phyloP scores from a whole-genome alignment of 257 asterid species.

The Jacaranda copaia region DNA sequence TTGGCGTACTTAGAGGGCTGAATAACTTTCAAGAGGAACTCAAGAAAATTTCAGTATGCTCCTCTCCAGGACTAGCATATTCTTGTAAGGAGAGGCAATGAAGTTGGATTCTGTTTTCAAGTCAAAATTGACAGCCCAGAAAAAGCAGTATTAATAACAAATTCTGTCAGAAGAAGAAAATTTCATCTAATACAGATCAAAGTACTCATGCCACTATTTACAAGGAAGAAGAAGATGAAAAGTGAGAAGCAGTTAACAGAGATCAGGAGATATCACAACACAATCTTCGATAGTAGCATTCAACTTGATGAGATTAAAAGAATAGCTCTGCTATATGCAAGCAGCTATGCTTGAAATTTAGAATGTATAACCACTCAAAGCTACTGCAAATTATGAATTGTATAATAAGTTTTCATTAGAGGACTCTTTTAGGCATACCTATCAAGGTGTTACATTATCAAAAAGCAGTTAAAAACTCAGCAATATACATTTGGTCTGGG shows the following conservation, averaged over 20 bases:
- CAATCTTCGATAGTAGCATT: not conserved
- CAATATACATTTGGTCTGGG: not conserved
- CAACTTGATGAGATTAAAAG: not conserved
- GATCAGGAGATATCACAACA: slow-evolving; percentile 13
- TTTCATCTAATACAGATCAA: not conserved
- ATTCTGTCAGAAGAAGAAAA: not conserved
- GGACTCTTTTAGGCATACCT: slow-evolving; percentile 1
- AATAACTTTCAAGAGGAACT: not conserved
- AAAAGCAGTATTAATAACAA: not conserved
- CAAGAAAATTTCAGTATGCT: not conserved
- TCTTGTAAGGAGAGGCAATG: not conserved
- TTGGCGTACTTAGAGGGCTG: not conserved
- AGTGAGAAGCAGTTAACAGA: slow-evolving; percentile 1
- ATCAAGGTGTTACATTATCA: slow-evolving; percentile 15
- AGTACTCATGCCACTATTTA: not conserved
- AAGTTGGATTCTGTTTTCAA: not conserved
- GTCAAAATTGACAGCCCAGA: slow-evolving; percentile 2
- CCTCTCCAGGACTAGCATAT: slow-evolving; percentile 1
- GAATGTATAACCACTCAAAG: slow-evolving; percentile 7
- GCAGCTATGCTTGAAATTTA: not conserved
- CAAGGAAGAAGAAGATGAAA: not conserved
- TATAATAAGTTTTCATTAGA: not conserved
- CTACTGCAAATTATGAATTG: not conserved
- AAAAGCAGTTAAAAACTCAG: not conserved
- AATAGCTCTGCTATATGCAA: slow-evolving; percentile 5